Evolutionary conservation across 2,329 filamentous ascomycete genomes (phyloP).

Genomic region (Podosphaera xanthii): DNA sequence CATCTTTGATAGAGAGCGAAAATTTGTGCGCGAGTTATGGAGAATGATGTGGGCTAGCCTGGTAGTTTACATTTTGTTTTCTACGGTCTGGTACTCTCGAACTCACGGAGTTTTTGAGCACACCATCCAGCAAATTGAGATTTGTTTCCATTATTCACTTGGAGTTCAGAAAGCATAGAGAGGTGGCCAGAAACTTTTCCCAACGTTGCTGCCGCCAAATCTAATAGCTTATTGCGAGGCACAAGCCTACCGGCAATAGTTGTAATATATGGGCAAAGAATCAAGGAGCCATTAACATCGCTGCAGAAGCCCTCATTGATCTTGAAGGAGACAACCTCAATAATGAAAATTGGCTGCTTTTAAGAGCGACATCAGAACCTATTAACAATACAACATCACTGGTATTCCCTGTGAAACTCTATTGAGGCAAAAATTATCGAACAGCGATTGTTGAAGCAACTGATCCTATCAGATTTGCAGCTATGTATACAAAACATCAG

Average conservation of each 20-base stretch:
- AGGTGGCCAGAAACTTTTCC: background rate
- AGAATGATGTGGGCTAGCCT: background rate
- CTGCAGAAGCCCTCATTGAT: background rate
- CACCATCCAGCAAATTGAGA: background rate
- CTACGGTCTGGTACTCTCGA: background rate
- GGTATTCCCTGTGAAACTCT: background rate
- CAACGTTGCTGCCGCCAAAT: background rate
- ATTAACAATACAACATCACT: background rate
- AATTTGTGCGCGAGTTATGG: background rate
- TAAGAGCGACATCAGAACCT: background rate
- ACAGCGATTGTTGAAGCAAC: background rate
- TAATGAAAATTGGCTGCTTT: background rate
- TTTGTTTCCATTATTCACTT: background rate
- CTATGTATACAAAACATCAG: background rate
- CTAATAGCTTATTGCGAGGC: background rate
- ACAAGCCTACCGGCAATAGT: background rate
- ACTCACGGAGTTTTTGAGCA: background rate
- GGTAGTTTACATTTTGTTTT: background rate
- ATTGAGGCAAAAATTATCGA: background rate
- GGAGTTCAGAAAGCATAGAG: background rate
- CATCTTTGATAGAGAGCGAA: background rate
- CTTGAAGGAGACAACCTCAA: background rate
- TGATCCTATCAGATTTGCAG: background rate
- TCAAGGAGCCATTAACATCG: background rate
- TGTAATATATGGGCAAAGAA: background rate